These are phyloP conservation scores for Leonotis leonurus DNA, from an alignment of 257 asterid genomes.

Conservation along the genomic window DNA sequence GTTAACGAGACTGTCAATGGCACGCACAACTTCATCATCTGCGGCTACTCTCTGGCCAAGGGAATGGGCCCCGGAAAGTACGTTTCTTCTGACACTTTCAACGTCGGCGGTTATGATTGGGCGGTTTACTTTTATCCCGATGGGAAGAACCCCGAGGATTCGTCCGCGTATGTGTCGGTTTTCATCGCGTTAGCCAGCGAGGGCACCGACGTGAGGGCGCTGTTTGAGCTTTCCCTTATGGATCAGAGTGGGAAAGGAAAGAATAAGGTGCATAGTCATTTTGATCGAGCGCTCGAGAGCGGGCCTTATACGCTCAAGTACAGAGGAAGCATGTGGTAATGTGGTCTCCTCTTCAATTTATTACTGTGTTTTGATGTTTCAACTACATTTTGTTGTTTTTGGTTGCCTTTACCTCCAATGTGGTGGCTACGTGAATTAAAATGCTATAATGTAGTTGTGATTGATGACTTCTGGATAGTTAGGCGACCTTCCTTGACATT, in stretches of 20 bases:
- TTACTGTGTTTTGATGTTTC: not conserved
- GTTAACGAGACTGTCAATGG: conserved; percentile 82
- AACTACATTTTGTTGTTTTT: not conserved
- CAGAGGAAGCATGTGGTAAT: conserved; percentile 92
- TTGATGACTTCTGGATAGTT: not conserved
- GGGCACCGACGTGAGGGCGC: conserved; percentile 81
- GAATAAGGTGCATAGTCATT: conserved; percentile 86
- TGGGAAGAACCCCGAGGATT: conserved; percentile 75
- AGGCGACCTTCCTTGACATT: not conserved
- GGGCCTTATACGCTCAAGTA: conserved; percentile 83
- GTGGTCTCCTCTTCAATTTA: conserved; percentile 8
- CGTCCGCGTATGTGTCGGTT: conserved; percentile 62
- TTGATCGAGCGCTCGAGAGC: conserved; percentile 81
- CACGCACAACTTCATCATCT: conserved; percentile 70
- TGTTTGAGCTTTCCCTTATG: conserved; percentile 69
- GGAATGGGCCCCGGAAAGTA: conserved; percentile 82
- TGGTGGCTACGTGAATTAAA: not conserved
- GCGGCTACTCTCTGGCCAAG: conserved; percentile 82
- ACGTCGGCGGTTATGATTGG: conserved; percentile 80
- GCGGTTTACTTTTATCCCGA: conserved; percentile 85
- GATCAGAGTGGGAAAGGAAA: conserved; percentile 89
- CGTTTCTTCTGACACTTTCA: conserved; percentile 65
- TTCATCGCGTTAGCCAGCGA: conserved; percentile 82
- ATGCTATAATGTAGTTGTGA: not conserved
- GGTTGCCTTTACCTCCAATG: not conserved